Percentiles rank a stretch among this genome's conserved stretches.
Evolutionary conservation across 2,329 filamentous ascomycete genomes (phyloP).

Genomic region (Talaromyces sp.): DNA sequence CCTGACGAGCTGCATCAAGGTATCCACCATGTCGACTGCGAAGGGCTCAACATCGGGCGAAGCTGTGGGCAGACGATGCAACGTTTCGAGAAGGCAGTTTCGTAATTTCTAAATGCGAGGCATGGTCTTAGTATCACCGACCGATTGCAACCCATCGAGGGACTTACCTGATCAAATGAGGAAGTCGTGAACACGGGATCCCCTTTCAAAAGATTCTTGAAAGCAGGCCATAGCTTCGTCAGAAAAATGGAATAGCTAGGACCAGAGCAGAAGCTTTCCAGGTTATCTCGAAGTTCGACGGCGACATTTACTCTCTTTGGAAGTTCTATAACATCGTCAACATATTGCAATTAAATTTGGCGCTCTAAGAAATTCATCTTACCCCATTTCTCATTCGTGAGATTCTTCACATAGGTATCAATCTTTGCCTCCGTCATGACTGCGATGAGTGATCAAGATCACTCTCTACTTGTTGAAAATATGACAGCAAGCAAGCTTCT

Average conservation of each 20-base stretch:
- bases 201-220: constrained; percentile 79
- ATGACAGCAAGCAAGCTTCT: not conserved
- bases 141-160: not conserved
- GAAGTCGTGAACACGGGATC: constrained; percentile 88
- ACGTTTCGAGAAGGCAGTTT: constrained; percentile 88
- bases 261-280: constrained; percentile 79
- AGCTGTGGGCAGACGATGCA: constrained; percentile 78
- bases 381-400: constrained; percentile 51
- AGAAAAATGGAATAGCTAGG: constrained; percentile 78
- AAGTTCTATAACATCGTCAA: constrained; percentile 59
- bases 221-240: constrained; percentile 82
- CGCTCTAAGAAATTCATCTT: constrained; percentile 20
- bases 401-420: constrained; percentile 51
- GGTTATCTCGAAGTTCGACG: constrained; percentile 81
- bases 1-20: constrained; percentile 82
- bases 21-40: constrained; percentile 82
- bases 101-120: constrained; percentile 68
- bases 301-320: constrained; percentile 80
- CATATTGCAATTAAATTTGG: not conserved
- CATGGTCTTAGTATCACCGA: not conserved
- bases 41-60: constrained; percentile 84
- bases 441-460: constrained; percentile 23
- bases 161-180: constrained; percentile 76
- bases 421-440: constrained; percentile 46
- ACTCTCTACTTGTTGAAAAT: constrained; percentile 23